phyloP scores from a whole-genome alignment of 1,284 basidiomycete species.

The Cystobasidium pallidum region DNA sequence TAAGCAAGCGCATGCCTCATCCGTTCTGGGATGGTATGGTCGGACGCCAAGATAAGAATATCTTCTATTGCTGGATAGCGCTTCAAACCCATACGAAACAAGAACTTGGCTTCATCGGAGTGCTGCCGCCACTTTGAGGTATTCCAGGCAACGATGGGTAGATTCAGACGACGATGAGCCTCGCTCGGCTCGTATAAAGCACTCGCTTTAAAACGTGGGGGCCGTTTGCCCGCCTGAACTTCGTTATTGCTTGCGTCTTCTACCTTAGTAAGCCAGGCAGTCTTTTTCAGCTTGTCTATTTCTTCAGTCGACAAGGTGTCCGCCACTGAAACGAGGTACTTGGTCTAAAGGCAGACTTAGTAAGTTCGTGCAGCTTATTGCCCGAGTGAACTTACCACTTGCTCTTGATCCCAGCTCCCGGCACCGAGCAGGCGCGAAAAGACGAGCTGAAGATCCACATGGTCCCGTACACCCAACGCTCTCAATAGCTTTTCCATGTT shows the following conservation, averaged over 20 bases:
- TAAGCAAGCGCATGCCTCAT: slow-evolving; percentile 72
- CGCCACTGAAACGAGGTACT: slow-evolving; percentile 81
- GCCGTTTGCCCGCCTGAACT: background rate
- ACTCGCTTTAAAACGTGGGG: slow-evolving; percentile 52
- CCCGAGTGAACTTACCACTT: slow-evolving; percentile 51
- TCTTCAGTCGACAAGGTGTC: slow-evolving; percentile 21
- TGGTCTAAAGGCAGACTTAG: slow-evolving; percentile 58
- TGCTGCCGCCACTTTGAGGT: slow-evolving; percentile 71
- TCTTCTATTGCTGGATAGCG: slow-evolving; percentile 71
- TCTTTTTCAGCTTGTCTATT: slow-evolving; percentile 68
- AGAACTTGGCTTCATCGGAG: slow-evolving; percentile 86
- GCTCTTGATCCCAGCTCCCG: slow-evolving; percentile 58
- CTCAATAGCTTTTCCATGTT: slow-evolving; percentile 75
- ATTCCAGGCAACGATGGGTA: slow-evolving; percentile 90
- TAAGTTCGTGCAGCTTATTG: background rate
- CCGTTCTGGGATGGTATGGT: slow-evolving; percentile 60
- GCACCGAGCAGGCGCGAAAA: slow-evolving; percentile 58
- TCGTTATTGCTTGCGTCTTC: slow-evolving; percentile 40
- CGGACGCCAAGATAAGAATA: slow-evolving; percentile 68
- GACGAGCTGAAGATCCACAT: slow-evolving; percentile 81
- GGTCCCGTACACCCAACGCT: slow-evolving; percentile 81
- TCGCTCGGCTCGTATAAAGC: slow-evolving; percentile 76
- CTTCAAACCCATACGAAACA: slow-evolving; percentile 76
- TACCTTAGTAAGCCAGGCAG: slow-evolving; percentile 78
- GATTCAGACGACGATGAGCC: slow-evolving; percentile 69